Conservation (phyloP, 2,329 filamentous ascomycete genomes). For the Sphaceloma murrayae region DNA sequence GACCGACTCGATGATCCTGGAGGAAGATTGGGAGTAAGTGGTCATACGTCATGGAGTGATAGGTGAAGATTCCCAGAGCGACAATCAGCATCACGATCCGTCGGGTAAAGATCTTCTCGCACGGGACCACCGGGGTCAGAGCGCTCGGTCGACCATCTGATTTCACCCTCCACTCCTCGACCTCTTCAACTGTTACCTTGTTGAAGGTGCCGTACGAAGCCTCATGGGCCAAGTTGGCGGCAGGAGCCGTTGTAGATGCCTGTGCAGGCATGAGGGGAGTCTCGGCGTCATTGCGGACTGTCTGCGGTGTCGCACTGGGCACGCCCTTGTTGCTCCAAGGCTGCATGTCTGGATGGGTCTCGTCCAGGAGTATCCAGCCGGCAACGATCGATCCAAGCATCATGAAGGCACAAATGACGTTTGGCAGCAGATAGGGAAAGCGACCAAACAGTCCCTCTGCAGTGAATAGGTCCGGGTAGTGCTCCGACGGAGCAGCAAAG, state of each 20-base stretch:
- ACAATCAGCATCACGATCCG: constrained; percentile 66
- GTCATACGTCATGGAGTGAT: constrained; percentile 92
- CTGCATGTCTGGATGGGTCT: constrained; percentile 80
- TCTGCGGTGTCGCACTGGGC: constrained; percentile 21
- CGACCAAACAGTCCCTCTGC: constrained; percentile 58
- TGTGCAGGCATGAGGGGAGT: constrained; percentile 63
- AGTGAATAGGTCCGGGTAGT: constrained; percentile 64
- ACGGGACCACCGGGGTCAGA: constrained; percentile 26
- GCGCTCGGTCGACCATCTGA: constrained; percentile 33
- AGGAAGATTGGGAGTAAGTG: constrained; percentile 88
- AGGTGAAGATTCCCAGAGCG: constrained; percentile 83
- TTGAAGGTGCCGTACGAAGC: constrained; percentile 46
- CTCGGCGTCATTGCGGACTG: constrained; percentile 43
- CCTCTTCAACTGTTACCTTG: constrained; percentile 42
- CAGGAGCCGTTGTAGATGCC: constrained; percentile 62
- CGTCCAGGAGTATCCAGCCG: constrained; percentile 72
- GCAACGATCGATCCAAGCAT: constrained; percentile 69
- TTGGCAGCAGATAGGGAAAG: constrained; percentile 83
- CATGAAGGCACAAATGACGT: constrained; percentile 69
- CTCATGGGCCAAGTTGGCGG: constrained; percentile 62
- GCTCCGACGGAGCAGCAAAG: constrained; percentile 67
- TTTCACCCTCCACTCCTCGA: constrained; percentile 43
- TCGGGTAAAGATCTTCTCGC: constrained; percentile 46
- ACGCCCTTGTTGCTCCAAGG: constrained; percentile 32
- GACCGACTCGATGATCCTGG: constrained; percentile 57